phyloP scores from a whole-genome alignment of 345 rosid genomes.

The Syzygium grande region DNA sequence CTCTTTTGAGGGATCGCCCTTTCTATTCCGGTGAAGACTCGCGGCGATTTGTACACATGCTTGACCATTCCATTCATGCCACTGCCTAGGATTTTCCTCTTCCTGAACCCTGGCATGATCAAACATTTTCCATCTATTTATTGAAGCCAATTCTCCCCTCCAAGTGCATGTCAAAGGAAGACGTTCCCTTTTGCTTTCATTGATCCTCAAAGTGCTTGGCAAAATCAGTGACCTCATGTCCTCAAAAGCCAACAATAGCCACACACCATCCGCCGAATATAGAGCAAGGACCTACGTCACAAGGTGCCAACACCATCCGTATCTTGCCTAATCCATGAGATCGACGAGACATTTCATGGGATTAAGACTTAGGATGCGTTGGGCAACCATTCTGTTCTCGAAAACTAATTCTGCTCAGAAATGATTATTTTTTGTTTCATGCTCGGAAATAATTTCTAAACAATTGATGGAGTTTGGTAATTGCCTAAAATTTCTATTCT shows the following conservation, averaged over 20 bases:
- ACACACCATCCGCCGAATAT: background rate
- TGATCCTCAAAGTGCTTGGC: background rate
- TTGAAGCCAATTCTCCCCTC: background rate
- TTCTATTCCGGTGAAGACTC: background rate
- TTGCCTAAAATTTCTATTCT: too few species aligned
- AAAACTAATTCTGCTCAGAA: too few species aligned
- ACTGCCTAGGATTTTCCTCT: background rate
- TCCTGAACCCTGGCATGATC: background rate
- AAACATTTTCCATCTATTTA: background rate
- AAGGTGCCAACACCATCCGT: too few species aligned
- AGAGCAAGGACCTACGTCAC: background rate
- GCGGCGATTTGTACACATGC: background rate
- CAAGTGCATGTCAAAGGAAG: background rate
- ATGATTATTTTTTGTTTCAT: too few species aligned
- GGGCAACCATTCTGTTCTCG: too few species aligned
- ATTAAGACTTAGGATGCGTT: background rate
- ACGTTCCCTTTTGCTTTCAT: background rate
- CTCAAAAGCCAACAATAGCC: background rate
- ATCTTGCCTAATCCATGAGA: background rate
- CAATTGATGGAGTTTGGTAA: too few species aligned
- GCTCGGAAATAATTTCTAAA: too few species aligned
- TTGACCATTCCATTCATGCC: background rate
- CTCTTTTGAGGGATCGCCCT: background rate
- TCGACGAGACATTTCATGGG: background rate
- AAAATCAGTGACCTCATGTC: background rate